Evolutionary conservation across 306 rosid species (phyloP).

Genomic region (Vigna radiata): DNA sequence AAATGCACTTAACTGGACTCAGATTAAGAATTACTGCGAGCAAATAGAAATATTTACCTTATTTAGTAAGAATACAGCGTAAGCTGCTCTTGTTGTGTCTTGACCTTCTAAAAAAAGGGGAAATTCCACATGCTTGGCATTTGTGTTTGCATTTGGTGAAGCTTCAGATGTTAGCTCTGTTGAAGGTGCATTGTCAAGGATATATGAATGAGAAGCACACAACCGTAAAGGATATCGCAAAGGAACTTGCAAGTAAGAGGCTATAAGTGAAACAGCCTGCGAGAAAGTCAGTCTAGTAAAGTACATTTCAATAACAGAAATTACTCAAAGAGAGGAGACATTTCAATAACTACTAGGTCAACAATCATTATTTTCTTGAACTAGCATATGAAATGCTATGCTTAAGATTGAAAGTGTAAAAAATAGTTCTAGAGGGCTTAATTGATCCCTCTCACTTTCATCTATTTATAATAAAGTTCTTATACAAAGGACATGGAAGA

Average conservation of each 20-base stretch:
- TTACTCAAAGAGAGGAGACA: neutral
- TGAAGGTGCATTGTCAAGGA: constrained; percentile 85
- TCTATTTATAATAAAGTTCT: too few species aligned
- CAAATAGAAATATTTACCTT: constrained; percentile 65
- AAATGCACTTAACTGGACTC: constrained; percentile 14
- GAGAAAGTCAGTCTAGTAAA: constrained; percentile 48
- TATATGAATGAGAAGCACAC: constrained; percentile 87
- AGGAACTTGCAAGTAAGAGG: constrained; percentile 87
- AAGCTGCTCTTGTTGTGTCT: constrained; percentile 94
- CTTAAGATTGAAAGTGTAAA: too few species aligned
- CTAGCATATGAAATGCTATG: constrained; percentile 11
- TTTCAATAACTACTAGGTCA: constrained; percentile 39
- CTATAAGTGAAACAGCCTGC: constrained; percentile 92
- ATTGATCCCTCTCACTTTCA: too few species aligned
- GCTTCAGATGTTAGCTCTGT: constrained; percentile 63
- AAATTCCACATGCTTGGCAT: constrained; percentile 71
- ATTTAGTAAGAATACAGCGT: constrained; percentile 90
- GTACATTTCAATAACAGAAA: constrained; percentile 29
- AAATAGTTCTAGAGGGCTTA: too few species aligned
- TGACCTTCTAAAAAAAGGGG: constrained; percentile 95
- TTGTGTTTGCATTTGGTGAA: constrained; percentile 53
- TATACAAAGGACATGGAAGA: too few species aligned
- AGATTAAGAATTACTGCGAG: constrained; percentile 16
- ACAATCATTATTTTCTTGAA: constrained; percentile 29
- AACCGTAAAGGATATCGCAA: constrained; percentile 84